Base-by-base conservation (phyloP, 129 eudicot species). In the sunflower (Helianthus annuus) region DNA sequence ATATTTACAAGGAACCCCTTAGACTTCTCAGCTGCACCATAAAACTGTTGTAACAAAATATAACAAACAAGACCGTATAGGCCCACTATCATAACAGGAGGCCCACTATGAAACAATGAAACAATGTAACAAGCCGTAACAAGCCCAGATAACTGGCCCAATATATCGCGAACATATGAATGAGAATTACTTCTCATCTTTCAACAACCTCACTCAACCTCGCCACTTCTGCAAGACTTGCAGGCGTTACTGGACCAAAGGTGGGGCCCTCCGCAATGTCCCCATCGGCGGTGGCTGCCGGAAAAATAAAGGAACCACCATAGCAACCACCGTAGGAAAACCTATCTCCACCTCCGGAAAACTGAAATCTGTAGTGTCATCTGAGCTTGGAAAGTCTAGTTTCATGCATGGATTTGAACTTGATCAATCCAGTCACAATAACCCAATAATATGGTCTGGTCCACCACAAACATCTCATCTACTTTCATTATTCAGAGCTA, bases 181-280 rank as follows among this genome's bases (percentile, higher is more conserved):
- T n/a, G n/a, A n/a, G n/a, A n/a, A n/a, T n/a, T n/a, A n/a, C n/a
- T n/a, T n/a, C n/a, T n/a, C n/a, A n/a, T n/a, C n/a, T n/a, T n/a
- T n/a, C n/a, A n/a, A 90, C 87, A 90, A 87, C 87, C 94, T 90
- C 85, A 90, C 97, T 53, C 97, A 90, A 66, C 97, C 97, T 0
- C 97, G 97, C 66, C 95, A 90, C 78, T 90, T 90, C 66, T 90
- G 97, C 87, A 90, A 90, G 85, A 85, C 94, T 19, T 90, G 97
- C 51, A 79, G 97, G 19, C 90, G 96, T 27, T 90, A 90, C 72
- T 90, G 96, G 96, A 90, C 96, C 16, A 86, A 87, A 77, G 96
- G 96, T 7, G 96, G 96, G 1, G 92, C 96, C 6, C 90, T 90
- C 4, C 86, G 95, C 29, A 88, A 90, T 74, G 93, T 90, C 24